phyloP scores from a whole-genome alignment of 2,329 filamentous ascomycete species.

The Fusarium buharicum region DNA sequence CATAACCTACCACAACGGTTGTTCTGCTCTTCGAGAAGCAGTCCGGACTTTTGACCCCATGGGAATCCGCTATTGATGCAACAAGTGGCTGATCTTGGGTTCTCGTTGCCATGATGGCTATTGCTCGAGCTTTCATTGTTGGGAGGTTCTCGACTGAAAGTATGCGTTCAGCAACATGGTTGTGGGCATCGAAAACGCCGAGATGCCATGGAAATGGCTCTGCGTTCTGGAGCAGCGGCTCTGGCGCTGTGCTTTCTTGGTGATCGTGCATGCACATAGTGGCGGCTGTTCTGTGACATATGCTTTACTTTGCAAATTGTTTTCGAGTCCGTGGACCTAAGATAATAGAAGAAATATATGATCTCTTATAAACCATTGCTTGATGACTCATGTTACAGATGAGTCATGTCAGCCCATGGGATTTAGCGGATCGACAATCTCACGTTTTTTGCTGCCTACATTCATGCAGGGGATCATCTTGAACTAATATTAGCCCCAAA shows the following conservation, averaged over 20 bases:
- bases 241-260: not conserved
- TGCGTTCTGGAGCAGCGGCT: not conserved
- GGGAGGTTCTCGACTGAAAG: slow-evolving; percentile 6
- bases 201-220: slow-evolving; percentile 40
- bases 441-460: too few species aligned
- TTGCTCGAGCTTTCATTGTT: slow-evolving; percentile 20
- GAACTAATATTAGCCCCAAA: too few species aligned
- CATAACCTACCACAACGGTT: slow-evolving; percentile 32
- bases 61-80: not conserved
- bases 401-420: not conserved
- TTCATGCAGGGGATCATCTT: too few species aligned
- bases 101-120: slow-evolving; percentile 42
- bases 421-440: too few species aligned
- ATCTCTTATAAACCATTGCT: not conserved
- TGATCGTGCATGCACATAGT: slow-evolving; percentile 28
- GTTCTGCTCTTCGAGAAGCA: slow-evolving; percentile 19
- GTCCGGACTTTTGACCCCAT: slow-evolving; percentile 1
- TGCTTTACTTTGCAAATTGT: not conserved
- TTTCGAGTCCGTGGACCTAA: too few species aligned
- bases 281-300: not conserved
- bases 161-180: slow-evolving; percentile 36
- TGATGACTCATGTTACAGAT: not conserved
- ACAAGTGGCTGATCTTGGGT: slow-evolving; percentile 39
- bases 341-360: not conserved
- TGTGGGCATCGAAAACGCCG: slow-evolving; percentile 49